Conservation (phyloP, 106 monocot species). For the Dioscorea alata region DNA sequence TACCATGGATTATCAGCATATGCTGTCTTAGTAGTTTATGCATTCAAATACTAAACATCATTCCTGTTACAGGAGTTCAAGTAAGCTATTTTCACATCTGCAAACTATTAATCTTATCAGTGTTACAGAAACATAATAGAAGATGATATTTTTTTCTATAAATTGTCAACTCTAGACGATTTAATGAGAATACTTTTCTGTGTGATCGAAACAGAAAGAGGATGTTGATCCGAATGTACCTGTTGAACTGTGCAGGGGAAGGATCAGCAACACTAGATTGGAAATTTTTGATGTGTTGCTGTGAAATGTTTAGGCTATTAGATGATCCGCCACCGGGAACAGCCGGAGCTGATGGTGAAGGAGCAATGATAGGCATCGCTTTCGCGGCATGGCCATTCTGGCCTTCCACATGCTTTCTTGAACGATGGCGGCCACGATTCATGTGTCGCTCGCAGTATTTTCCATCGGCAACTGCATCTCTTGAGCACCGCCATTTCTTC, state of each 20-base stretch:
- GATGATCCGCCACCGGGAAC: conserved; percentile 12
- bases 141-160: no score
- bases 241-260: conserved; percentile 25
- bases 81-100: no score
- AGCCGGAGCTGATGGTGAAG: conserved; percentile 29
- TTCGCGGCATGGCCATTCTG: conserved; percentile 71
- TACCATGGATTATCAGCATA: no score
- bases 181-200: no score
- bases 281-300: conserved; percentile 29
- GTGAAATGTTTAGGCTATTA: conserved; percentile 16
- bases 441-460: conserved; percentile 97
- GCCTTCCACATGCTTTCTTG: conserved; percentile 99
- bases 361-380: conserved; percentile 29
- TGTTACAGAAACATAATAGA: no score
- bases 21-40: no score
- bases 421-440: conserved; percentile 99
- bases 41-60: no score
- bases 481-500: conserved; percentile 99
- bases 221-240: conserved; percentile 1
- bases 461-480: conserved; percentile 87
- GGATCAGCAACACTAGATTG: conserved; percentile 9
- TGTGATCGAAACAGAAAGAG: no score
- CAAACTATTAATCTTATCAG: no score
- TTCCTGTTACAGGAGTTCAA: no score
- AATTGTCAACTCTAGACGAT: no score